Base-by-base conservation (phyloP, 495 filamentous ascomycete genomes). In the Aspergillus nanangensis region DNA sequence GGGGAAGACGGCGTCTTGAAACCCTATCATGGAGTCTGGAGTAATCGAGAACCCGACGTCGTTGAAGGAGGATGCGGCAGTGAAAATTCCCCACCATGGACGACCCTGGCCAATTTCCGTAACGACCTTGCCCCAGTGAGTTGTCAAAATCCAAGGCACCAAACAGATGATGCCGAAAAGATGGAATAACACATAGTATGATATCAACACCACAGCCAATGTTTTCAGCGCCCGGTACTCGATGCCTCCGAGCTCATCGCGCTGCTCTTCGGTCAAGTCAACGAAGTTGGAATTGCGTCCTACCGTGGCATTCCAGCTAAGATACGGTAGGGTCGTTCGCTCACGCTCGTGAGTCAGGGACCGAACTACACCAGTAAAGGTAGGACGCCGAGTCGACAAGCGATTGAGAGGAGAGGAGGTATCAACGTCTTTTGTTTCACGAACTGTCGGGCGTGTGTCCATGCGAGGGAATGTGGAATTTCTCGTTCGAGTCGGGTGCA, bases 31-130 rank as follows among this genome's bases (percentile, higher is more conserved):
- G 29, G 88, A 94, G 69, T 97, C 88, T 0, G 93, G 89, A 0
- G 90, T 96, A 35, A 97, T 67, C 1, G 88, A 88, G 50, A 82
- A 91, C 8, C 87, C 87, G 20, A 96, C 65, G 64, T 98, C 90
- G 53, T 90, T 95, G 66, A 98, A 96, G 11, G 88, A 71, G 33
- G 92, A 94, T 18, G 74, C 83, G 13, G 88, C 54, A 2, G 88
- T 94, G 70, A 89, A 98, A 47, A 96, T 81, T 4, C 77, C 90
- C 90, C 92, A 97, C 92, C 92, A 97, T 0, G 77, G 75, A 27
- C 81, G 78, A 50, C 71, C 82, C 54, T 84, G 66, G 4, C 83
- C 86, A 55, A 67, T 75, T 2, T 46, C 62, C 3, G 71, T 69
- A n/a, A 96, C 77, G 31, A 88, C 53, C 17, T 68, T 42, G 2